Base-by-base conservation (phyloP, 345 rosid species). In the Kernera saxatilis region DNA sequence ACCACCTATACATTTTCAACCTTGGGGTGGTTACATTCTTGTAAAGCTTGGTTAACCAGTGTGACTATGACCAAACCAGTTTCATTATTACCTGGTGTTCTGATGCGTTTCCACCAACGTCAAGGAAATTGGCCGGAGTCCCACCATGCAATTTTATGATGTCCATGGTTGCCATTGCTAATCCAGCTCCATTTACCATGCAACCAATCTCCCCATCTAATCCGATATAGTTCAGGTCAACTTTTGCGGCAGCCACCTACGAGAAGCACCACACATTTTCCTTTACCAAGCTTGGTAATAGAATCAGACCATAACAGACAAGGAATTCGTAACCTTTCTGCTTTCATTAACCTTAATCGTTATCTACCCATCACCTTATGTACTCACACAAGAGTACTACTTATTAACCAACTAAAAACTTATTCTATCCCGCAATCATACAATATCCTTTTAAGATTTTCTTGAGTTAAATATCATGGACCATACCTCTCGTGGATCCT, bases 181-280 rank as follows among this genome's bases (percentile, higher is more conserved):
- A 79, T 77, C 99, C 98, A n/a, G 99, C 98, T 69, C 99, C 99
- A 82, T 95, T 95, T 59, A 95, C 99, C 99, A 95, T 95, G 89
- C 99, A 95, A 54, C 99, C 99, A 74, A 95, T 95, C 84, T 95
- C 99, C 55, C 99, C 99, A 77, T 95, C 99, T 56, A 94, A 78
- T 26, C 99, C 99, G 35, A 92, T 95, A 64, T 95, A 95, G 84
- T 95, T 95, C 80, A 95, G 79, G 86, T 95, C 99, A 55, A 92
- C 98, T 80, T 88, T 82, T 56, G 96, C 93, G 62, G 98, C 98
- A 79, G 92, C 81, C 72, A 94, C 99, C 99, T 92, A 62, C 46
- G 17, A 68, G 41, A 75, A 80, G 62, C 48, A 51, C 54, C 54
- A 26, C 46, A 67, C n/a, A 26, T 9, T 18, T 21, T 41, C 30